Evolutionary conservation across 768 basidiomycete species (phyloP).

Genomic region (Suillus weaverae): DNA sequence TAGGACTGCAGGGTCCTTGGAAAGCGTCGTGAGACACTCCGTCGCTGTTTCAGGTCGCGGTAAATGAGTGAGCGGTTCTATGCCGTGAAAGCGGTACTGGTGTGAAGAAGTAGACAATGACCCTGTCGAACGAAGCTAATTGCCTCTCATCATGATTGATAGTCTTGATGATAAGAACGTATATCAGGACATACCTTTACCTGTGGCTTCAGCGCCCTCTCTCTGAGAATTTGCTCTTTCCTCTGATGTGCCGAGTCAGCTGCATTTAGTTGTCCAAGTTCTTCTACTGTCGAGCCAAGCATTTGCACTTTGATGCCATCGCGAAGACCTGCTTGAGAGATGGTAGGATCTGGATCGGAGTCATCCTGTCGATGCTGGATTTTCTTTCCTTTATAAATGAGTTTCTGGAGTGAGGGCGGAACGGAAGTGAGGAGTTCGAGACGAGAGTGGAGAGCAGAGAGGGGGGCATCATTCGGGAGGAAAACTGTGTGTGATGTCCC

Average conservation of each 20-base stretch:
- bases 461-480: conserved; percentile 47
- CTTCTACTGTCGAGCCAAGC: conserved; percentile 62
- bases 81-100: conserved; percentile 61
- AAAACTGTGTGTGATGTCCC: conserved; percentile 50
- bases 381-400: conserved; percentile 71
- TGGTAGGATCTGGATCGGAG: conserved; percentile 28
- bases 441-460: conserved; percentile 49
- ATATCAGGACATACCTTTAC: conserved; percentile 47
- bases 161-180: not conserved
- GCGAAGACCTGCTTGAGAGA: conserved; percentile 55
- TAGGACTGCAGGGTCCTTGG: conserved; percentile 69
- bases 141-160: not conserved
- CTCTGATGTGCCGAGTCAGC: conserved; percentile 59
- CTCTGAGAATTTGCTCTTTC: conserved; percentile 57
- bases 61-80: conserved; percentile 62
- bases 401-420: conserved; percentile 65
- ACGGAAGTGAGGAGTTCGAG: conserved; percentile 68
- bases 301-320: conserved; percentile 68
- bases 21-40: conserved; percentile 53
- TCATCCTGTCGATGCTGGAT: conserved; percentile 16
- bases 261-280: conserved; percentile 53
- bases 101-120: conserved; percentile 35
- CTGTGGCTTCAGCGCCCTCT: conserved; percentile 56
- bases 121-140: conserved; percentile 58
- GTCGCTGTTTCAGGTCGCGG: conserved; percentile 61